phyloP scores from a whole-genome alignment of 495 filamentous ascomycete species.

The Daldinia bambusicola region DNA sequence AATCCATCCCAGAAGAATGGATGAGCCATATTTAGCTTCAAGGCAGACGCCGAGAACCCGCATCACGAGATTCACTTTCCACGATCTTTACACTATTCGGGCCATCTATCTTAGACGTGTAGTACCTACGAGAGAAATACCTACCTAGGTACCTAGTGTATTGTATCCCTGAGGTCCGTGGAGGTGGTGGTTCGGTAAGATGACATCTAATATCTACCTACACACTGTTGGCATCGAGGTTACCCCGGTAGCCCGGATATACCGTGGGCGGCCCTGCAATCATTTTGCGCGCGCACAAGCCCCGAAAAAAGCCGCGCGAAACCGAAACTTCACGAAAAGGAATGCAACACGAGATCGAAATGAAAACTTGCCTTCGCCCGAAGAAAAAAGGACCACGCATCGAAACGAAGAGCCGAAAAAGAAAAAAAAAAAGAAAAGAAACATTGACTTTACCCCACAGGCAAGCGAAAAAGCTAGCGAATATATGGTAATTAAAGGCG shows the following conservation, averaged over 20 bases:
- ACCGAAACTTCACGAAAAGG: not conserved
- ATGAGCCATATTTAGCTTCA: not conserved
- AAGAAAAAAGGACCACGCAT: not conserved
- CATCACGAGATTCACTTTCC: slow-evolving; percentile 1
- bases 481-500: not conserved
- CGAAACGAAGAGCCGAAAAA: slow-evolving; percentile 8
- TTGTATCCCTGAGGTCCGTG: slow-evolving; percentile 4
- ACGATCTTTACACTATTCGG: not conserved
- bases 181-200: slow-evolving; percentile 2
- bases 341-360: slow-evolving; percentile 10
- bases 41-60: slow-evolving; percentile 6
- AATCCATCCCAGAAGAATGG: not conserved
- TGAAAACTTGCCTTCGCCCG: slow-evolving; percentile 7
- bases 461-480: not conserved
- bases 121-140: not conserved
- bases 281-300: not conserved
- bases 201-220: too few species aligned
- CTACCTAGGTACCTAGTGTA: too few species aligned
- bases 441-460: not conserved
- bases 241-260: not conserved
- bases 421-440: not conserved
- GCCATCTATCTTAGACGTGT: not conserved
- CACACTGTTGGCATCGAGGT: too few species aligned
- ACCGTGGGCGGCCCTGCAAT: not conserved
- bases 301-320: slow-evolving; percentile 8